These are phyloP conservation scores for Xylariaceae sp. DNA, from an alignment of 2,329 filamentous ascomycete species.

Conservation along the genomic window DNA sequence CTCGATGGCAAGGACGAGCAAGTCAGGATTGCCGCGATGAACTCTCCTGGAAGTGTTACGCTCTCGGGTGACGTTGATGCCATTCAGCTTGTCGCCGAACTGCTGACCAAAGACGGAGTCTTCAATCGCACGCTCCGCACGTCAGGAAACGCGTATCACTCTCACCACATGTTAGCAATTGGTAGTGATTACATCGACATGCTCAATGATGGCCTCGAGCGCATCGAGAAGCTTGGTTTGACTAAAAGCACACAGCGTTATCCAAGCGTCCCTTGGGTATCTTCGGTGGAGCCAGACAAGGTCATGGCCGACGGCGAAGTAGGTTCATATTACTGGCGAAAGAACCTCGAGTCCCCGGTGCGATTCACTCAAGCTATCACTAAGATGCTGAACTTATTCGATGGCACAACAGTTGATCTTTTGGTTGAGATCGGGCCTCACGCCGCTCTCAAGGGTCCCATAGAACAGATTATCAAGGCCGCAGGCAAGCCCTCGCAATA, in stretches of 20 bases:
- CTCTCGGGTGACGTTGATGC: constrained; percentile 28
- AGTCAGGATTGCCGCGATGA: constrained; percentile 19
- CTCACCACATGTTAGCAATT: constrained; percentile 25
- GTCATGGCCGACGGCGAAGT: not conserved
- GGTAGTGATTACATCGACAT: not conserved
- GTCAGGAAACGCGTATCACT: constrained; percentile 30
- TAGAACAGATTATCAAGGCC: constrained; percentile 11
- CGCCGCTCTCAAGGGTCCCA: constrained; percentile 7
- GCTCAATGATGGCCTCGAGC: not conserved
- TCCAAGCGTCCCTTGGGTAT: constrained; percentile 1
- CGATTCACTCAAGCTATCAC: constrained; percentile 11
- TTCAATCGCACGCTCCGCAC: constrained; percentile 27
- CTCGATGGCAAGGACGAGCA: not conserved
- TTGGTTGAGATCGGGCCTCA: constrained; percentile 19
- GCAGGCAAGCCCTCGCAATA: not conserved
- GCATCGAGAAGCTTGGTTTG: not conserved
- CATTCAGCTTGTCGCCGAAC: constrained; percentile 11
- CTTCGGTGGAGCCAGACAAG: constrained; percentile 8
- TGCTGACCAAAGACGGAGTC: constrained; percentile 11
- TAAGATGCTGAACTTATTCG: not conserved
- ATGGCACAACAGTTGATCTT: not conserved
- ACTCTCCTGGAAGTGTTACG: constrained; percentile 30
- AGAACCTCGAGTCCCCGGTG: constrained; percentile 19
- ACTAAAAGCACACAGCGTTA: not conserved
- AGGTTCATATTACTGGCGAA: constrained; percentile 15